Percentiles rank a stretch among this genome's conserved stretches.
Evolutionary conservation across 1,284 basidiomycete species (phyloP).

Genomic region (Tilletia horrida): DNA sequence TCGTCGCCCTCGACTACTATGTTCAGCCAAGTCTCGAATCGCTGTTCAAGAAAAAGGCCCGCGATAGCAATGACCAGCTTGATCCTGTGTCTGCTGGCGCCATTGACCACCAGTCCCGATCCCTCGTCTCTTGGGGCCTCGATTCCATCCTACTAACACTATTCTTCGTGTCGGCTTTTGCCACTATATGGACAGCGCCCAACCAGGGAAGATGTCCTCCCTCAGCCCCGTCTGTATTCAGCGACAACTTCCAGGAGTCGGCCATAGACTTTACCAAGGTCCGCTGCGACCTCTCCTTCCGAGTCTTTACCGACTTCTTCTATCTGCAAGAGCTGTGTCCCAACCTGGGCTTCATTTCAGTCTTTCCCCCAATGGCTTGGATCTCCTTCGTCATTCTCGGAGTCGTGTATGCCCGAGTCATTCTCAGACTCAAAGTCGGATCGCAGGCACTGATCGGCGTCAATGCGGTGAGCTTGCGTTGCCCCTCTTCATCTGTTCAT

Average conservation of each 20-base stretch:
- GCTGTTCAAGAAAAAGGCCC: not conserved
- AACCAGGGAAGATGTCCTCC: conserved; percentile 26
- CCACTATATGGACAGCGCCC: conserved; percentile 36
- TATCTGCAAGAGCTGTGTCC: conserved; percentile 11
- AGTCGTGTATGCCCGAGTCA: conserved; percentile 35
- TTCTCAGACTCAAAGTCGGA: conserved; percentile 22
- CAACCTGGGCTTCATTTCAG: conserved; percentile 30
- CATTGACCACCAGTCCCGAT: conserved; percentile 23
- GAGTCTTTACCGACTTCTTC: not conserved
- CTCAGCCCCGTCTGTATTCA: not conserved
- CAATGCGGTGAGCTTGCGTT: not conserved
- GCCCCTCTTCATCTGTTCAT: not conserved
- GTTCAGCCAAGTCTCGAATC: conserved; percentile 21
- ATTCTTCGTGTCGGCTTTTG: conserved; percentile 30
- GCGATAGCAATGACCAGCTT: not conserved
- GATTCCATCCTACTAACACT: conserved; percentile 26
- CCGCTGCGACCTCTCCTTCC: not conserved
- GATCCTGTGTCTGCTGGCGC: not conserved
- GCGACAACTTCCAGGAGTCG: not conserved
- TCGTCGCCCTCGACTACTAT: conserved; percentile 24
- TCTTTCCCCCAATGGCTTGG: conserved; percentile 44
- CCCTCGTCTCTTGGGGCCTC: conserved; percentile 22
- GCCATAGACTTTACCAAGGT: not conserved
- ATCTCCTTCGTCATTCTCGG: conserved; percentile 41
- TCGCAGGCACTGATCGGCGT: not conserved